Evolutionary conservation across 2,329 filamentous ascomycete species (phyloP), one percentile per base, ranked within the genome.

Genomic region (Didymosphaeria variabile): DNA sequence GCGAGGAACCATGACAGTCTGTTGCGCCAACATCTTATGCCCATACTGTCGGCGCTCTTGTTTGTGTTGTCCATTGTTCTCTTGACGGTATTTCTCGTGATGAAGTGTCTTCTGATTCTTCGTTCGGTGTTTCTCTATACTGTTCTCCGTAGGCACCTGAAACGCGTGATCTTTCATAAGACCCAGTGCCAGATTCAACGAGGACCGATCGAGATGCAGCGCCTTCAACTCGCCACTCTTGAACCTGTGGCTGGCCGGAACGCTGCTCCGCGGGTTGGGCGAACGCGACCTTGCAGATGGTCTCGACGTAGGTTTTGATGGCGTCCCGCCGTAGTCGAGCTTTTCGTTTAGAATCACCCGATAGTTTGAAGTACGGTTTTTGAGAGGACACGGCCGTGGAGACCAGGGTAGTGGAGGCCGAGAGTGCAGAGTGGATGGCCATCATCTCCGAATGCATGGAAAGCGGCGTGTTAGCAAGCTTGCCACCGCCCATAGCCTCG

Each of bases 401-500:
- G 54, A 80, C 79, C 70, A 80, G 67, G 51, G 78, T 79, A 65
- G 76, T 80, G 55, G 80, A 83, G 55, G 80, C 76, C 44, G 79
- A 74, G 55, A 85, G 79, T 46, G 83, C 83, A 31, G 80, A 81
- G 67, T 82, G 80, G 68, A 86, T 84, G 31, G 83, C 84, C 82
- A 85, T 85, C 83, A 85, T 86, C 77, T 86, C 83, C 4, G 81
- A 81, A 66, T 86, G 84, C 82, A 86, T 84, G 17, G 79, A 83
- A 19, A 86, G 75, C 10, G 80, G 78, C 32, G 75, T 74, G 63
- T 83, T 83, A 56, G 77, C 75, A 34, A 76, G 70, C 23, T 62
- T 65, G 57, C 76, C 74, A 19, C 80, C 79, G 29, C 75, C 72
- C 38, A 71, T 69, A 59, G 69, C 67, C 68, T 81, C 79, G 57